Conservation (phyloP, 208 protist species). For the Leishmania tarentolae region DNA sequence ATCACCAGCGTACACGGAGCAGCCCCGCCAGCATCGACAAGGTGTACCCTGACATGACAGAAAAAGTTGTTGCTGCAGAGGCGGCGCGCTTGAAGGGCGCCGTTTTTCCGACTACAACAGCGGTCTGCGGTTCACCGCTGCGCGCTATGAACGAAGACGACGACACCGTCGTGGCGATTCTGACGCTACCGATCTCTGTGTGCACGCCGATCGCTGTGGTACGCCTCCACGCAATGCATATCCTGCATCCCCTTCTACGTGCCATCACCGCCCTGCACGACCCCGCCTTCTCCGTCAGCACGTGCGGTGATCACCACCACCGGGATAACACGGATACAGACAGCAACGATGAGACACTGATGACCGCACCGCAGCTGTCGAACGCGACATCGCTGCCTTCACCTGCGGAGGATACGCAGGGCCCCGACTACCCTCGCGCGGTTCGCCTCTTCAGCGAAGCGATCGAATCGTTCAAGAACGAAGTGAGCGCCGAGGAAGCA, state of each 20-base stretch:
- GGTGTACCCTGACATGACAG: neutral
- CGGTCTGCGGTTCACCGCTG: neutral
- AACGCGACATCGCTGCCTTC: conserved; percentile 1
- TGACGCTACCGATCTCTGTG: conserved; percentile 26
- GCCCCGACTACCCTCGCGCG: conserved; percentile 12
- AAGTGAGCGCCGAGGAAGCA: neutral
- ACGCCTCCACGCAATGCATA: conserved; percentile 25
- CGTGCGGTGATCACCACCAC: neutral
- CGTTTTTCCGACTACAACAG: neutral
- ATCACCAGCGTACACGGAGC: neutral
- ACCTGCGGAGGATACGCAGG: neutral
- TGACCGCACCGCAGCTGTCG: conserved; percentile 6
- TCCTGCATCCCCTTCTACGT: conserved; percentile 33
- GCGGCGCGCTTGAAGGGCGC: neutral
- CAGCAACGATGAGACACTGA: conserved; percentile 6
- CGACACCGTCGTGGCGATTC: conserved; percentile 24
- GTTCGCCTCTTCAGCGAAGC: conserved; percentile 18
- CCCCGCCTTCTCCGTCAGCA: neutral
- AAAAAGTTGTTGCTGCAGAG: conserved; percentile 1
- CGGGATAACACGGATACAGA: conserved; percentile 13
- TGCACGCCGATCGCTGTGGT: conserved; percentile 27
- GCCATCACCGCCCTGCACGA: conserved; percentile 10
- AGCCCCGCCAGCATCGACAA: neutral
- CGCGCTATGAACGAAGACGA: conserved; percentile 1
- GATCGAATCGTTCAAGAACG: conserved; percentile 5